phyloP scores from a whole-genome alignment of 2,329 filamentous ascomycete species.

The Ophiostoma sp. region DNA sequence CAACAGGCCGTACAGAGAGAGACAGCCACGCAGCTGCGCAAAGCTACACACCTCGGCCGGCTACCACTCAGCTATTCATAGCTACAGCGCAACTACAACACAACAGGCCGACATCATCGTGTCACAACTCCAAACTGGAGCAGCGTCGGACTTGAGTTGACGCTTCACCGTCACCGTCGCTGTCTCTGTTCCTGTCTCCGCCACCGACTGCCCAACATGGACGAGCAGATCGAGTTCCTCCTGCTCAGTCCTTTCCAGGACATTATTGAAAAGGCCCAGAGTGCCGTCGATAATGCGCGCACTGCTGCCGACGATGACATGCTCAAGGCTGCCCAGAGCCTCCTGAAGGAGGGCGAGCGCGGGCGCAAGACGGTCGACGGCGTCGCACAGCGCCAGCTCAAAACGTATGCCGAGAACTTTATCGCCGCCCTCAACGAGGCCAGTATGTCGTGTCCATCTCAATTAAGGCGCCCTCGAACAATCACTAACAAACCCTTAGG shows the following conservation, averaged over 20 bases:
- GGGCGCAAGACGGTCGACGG: conserved; percentile 46
- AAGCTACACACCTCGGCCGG: not conserved
- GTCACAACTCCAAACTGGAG: not conserved
- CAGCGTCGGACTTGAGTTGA: not conserved
- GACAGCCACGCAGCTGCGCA: not conserved
- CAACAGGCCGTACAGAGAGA: not conserved
- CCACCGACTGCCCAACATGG: conserved; percentile 22
- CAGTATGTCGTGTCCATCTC: conserved; percentile 31
- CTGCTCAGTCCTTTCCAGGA: conserved; percentile 49
- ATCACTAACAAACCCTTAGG: conserved; percentile 24
- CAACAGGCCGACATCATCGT: not conserved
- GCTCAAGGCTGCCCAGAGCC: conserved; percentile 42
- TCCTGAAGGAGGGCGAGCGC: conserved; percentile 37
- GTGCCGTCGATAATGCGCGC: conserved; percentile 44
- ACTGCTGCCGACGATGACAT: conserved; percentile 40
- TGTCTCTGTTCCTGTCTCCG: not conserved
- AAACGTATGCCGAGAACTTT: conserved; percentile 47
- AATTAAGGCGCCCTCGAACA: no score
- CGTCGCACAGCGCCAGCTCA: conserved; percentile 44
- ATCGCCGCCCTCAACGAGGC: conserved; percentile 46
- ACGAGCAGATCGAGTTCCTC: conserved; percentile 35
- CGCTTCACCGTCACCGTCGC: not conserved
- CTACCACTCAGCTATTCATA: not conserved
- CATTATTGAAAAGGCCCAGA: conserved; percentile 47
- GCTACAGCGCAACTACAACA: not conserved